Evolutionary conservation across 2,329 filamentous ascomycete genomes (phyloP).

Genomic region (Elsinoe necatrix): DNA sequence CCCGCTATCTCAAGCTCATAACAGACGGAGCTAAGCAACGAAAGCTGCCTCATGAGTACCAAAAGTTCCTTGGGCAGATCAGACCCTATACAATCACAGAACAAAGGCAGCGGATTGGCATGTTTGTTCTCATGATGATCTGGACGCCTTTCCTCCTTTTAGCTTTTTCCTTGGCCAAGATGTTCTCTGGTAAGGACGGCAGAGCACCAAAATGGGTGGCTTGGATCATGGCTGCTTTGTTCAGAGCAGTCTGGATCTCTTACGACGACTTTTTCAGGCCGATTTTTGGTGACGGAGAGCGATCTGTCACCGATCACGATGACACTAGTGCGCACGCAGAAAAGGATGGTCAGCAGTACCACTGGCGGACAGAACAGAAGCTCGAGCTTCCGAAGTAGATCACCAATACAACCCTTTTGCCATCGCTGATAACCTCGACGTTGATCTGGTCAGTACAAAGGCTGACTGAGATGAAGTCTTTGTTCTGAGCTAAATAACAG

Average conservation of each 20-base stretch:
- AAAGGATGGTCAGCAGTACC: slow-evolving; percentile 14
- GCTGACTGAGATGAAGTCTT: not conserved
- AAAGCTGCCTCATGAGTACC: slow-evolving; percentile 69
- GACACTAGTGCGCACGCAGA: not conserved
- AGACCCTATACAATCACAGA: slow-evolving; percentile 64
- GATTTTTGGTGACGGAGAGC: slow-evolving; percentile 81
- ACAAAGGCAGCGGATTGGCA: slow-evolving; percentile 56
- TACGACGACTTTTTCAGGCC: slow-evolving; percentile 58
- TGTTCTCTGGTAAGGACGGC: slow-evolving; percentile 58
- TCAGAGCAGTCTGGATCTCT: slow-evolving; percentile 51
- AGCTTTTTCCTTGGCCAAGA: slow-evolving; percentile 40
- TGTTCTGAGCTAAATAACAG: no score
- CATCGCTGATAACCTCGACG: not conserved
- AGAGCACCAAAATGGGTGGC: slow-evolving; percentile 60
- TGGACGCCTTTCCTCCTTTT: slow-evolving; percentile 53
- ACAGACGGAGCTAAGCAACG: slow-evolving; percentile 71
- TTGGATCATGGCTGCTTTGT: slow-evolving; percentile 43
- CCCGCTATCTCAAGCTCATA: slow-evolving; percentile 75
- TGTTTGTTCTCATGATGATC: slow-evolving; percentile 50
- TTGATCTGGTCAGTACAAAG: not conserved
- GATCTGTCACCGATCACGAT: slow-evolving; percentile 36
- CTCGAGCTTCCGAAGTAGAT: not conserved
- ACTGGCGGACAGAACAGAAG: not conserved
- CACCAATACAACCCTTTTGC: not conserved
- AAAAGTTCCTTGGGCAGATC: slow-evolving; percentile 60